Evolutionary conservation across 2,329 filamentous ascomycete species (phyloP).

Genomic region (Beauveria brongniartii): DNA sequence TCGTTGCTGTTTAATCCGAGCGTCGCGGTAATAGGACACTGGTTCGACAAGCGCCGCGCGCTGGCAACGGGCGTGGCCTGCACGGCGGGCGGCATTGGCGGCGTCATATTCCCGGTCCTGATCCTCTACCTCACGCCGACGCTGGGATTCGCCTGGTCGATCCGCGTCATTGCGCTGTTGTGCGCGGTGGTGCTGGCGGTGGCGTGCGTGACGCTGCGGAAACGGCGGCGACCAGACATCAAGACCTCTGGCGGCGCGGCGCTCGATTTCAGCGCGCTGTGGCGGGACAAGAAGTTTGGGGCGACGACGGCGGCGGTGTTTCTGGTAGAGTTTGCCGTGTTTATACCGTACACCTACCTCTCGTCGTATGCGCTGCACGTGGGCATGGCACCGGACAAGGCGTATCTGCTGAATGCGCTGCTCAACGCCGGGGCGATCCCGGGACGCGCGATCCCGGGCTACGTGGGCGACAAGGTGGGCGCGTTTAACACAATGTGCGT

Average conservation of each 20-base stretch:
- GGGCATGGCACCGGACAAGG: constrained; percentile 45
- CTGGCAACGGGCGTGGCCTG: constrained; percentile 63
- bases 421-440: constrained; percentile 62
- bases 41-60: constrained; percentile 55
- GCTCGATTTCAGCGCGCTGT: constrained; percentile 45
- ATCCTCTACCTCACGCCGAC: constrained; percentile 20
- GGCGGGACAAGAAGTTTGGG: constrained; percentile 37
- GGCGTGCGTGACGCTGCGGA: constrained; percentile 22
- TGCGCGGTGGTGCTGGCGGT: constrained; percentile 20
- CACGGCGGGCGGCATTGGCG: constrained; percentile 54
- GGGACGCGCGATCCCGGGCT: constrained; percentile 60
- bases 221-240: constrained; percentile 34
- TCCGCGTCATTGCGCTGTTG: constrained; percentile 23
- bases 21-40: constrained; percentile 59
- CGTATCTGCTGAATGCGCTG: constrained; percentile 60
- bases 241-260: constrained; percentile 20
- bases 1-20: constrained; percentile 64
- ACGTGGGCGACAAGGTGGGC: constrained; percentile 58
- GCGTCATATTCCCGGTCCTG: constrained; percentile 39
- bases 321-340: constrained; percentile 52
- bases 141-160: constrained; percentile 25
- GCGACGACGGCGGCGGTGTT: constrained; percentile 47
- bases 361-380: constrained; percentile 52
- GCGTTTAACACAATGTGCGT: constrained; percentile 62
- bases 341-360: constrained; percentile 62